Base-by-base conservation (phyloP, 1,284 basidiomycete species). In the Tilletia walkeri region DNA sequence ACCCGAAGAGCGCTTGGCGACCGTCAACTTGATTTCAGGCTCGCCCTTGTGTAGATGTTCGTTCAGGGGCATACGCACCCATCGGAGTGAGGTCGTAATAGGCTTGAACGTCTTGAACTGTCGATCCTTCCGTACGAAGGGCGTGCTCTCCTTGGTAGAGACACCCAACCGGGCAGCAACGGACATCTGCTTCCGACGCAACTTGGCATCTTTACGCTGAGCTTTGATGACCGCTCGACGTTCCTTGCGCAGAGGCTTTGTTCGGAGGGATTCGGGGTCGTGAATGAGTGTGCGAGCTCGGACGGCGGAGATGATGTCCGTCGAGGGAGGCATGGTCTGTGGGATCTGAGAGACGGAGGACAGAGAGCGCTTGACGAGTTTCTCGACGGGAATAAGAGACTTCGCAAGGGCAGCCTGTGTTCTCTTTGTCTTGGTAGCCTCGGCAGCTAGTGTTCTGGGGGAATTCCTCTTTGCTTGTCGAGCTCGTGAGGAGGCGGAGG, bases 61-160 rank as follows among this genome's bases (percentile, higher is more conserved):
- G 74, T 92, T 90, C 69, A 93, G 86, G 5, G 93, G 92, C 49
- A 90, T 88, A 59, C 90, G 88, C 68, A 96, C 88, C 85, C 97
- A 94, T 59, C 95, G 92, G 65, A 95, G 88, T 77, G 91, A 81
- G 3, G 92, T 92, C 0, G 92, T 90, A 73, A 94, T 87, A 75
- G 93, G 93, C 83, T 95, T 94, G 86, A 91, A 95, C 9, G 90
- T 93, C 86, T 94, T 94, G 88, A 91, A 94, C 72, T 84, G 82
- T 65, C 76, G 74, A 69, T 82, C 80, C 20, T 77, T 79, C 34
- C 82, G 75, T 16, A 82, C 82, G 49, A 76, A 78, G 2, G 82
- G 81, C 54, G 82, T 76, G 4, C 73, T 67, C 10, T 70, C 75
- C 65, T 72, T 63, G 16, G 77, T 75, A 12, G 72, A 69, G 0